Percentiles rank a stretch among this genome's conserved stretches.
Conservation (phyloP, 2,329 filamentous ascomycete genomes). For the Trichoderma atroviride region DNA sequence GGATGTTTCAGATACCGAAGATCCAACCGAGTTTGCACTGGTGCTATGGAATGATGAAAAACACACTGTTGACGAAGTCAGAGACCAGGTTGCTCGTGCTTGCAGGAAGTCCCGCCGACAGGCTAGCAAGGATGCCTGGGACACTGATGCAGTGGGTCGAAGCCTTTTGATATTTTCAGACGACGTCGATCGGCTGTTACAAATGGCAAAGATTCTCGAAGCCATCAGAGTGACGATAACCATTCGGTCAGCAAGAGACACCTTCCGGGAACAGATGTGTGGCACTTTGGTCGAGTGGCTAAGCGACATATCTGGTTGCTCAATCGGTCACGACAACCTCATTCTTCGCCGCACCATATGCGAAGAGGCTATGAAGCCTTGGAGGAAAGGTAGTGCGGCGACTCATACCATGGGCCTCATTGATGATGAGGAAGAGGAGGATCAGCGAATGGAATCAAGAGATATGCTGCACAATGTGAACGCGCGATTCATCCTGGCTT, state of each 20-base stretch:
- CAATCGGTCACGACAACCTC: conserved; percentile 75
- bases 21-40: conserved; percentile 70
- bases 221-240: conserved; percentile 96
- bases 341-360: conserved; percentile 82
- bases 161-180: conserved; percentile 78
- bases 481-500: conserved; percentile 42
- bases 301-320: conserved; percentile 86
- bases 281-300: conserved; percentile 98
- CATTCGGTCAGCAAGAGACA: conserved; percentile 89
- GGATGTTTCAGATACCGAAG: conserved; percentile 43
- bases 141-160: conserved; percentile 86
- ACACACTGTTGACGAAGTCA: conserved; percentile 89
- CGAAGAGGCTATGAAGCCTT: conserved; percentile 85
- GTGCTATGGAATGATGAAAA: conserved; percentile 99
- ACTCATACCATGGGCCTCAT: conserved; percentile 63
- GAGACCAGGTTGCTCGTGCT: conserved; percentile 85
- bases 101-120: conserved; percentile 73
- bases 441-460: conserved; percentile 49
- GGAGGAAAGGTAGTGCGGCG: conserved; percentile 83
- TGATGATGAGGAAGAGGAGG: conserved; percentile 52
- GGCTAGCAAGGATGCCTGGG: conserved; percentile 75
- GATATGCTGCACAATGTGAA: conserved; percentile 39
- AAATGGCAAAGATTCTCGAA: conserved; percentile 84
- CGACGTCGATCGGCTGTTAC: conserved; percentile 72
- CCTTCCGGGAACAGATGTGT: conserved; percentile 97